Base-by-base conservation (phyloP, 2,329 filamentous ascomycete genomes). In the Phoma sp. region DNA sequence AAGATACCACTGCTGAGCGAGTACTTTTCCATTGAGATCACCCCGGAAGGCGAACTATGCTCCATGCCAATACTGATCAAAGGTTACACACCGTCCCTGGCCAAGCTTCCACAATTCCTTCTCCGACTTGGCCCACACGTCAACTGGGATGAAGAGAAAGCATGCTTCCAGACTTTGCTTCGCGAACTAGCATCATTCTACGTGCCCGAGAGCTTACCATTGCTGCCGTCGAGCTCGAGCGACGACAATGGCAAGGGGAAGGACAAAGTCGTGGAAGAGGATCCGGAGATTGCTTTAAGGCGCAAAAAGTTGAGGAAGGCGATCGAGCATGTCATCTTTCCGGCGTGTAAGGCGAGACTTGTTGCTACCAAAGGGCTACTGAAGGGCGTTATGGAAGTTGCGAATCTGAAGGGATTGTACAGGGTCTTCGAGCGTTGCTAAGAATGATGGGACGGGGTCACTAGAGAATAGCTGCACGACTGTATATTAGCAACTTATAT, bases 361-460 rank as follows among this genome's bases (percentile, higher is more conserved):
- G 86, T 98, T 51, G 93, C 91, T 19, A 97, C 95, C 8, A 88
- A 85, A 61, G 82, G 84, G 5, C 77, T 98, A 67, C 85, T 96
- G 77, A 85, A 87, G 45, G 89, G 87, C 0, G 86, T 96, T 10
- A 78, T 96, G 41, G 94, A 99, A 76, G 86, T 96, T 43, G 94
- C 95, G 2, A 92, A 96, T 77, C 76, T 98, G 55, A 98, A 96
- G 75, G 92, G 93, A 0, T 73, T 99, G 54, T 99, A 99, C 75
- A 82, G 91, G 40, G 93, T 98, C 2, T 99, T 99, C 81, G 95
- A 99, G 77, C 81, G 95, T 50, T 98, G 95, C 74, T 98, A 40
- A 48, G 22, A 13, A 8, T 29, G 29, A 10, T 4, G 25, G 25
- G 5, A 13, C 10, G 15, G 33, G 2, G 19, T 8, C 36, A 32